phyloP scores from a whole-genome alignment of 352 stramenopile genomes.

The Elongisporangium undulatum region DNA sequence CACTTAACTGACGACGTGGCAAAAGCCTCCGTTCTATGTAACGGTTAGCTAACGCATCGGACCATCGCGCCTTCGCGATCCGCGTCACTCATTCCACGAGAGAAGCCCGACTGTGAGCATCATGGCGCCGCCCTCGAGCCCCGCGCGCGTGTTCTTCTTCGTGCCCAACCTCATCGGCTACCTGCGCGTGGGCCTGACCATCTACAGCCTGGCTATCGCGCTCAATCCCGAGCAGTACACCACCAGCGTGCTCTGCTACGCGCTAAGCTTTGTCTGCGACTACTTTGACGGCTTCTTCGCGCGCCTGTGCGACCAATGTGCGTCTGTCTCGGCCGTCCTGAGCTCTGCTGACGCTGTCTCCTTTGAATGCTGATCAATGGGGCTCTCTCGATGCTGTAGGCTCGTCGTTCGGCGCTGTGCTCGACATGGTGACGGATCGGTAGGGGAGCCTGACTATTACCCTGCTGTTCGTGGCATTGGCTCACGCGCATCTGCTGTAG shows the following conservation, averaged over 20 bases:
- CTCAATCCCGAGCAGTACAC: constrained; percentile 52
- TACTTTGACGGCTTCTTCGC: constrained; percentile 98
- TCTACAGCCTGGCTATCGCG: constrained; percentile 84
- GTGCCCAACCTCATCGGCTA: constrained; percentile 97
- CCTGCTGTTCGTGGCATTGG: neutral
- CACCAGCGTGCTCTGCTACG: constrained; percentile 87
- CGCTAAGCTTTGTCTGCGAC: constrained; percentile 96
- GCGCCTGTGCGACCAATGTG: constrained; percentile 94
- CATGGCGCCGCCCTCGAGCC: constrained; percentile 21
- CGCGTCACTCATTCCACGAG: neutral
- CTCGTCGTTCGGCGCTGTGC: constrained; percentile 92
- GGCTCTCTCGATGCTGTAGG: constrained; percentile 21
- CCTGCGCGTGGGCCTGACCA: constrained; percentile 79
- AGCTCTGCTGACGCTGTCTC: neutral
- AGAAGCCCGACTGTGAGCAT: neutral
- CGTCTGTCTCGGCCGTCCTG: neutral
- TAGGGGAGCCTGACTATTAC: too few species aligned
- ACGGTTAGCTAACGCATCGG: neutral
- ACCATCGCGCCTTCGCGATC: neutral
- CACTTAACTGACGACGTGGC: neutral
- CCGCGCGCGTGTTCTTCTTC: constrained; percentile 91
- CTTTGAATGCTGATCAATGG: constrained; percentile 1
- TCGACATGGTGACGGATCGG: constrained; percentile 99
- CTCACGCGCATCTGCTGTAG: constrained; percentile 13
- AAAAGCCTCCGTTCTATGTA: neutral